Conservation (phyloP, 1,284 basidiomycete genomes). For the Ustilago nuda region DNA sequence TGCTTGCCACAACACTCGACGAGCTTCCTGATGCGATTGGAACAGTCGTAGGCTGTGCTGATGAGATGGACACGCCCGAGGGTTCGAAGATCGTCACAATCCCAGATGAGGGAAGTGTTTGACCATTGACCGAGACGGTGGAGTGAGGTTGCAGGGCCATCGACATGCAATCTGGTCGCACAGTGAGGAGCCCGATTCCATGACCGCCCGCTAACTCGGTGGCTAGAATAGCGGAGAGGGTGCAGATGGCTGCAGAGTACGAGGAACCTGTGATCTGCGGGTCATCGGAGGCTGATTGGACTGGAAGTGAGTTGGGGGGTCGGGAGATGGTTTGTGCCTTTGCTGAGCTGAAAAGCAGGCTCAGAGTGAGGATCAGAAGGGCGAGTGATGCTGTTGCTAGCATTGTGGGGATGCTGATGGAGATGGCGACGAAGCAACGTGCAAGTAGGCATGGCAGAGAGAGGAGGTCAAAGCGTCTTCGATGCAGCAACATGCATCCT, state of each 20-base stretch:
- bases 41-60: slow-evolving; percentile 6
- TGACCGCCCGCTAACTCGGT: slow-evolving; percentile 18
- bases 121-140: slow-evolving; percentile 23
- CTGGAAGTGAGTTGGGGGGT: slow-evolving; percentile 25
- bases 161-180: slow-evolving; percentile 19
- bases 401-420: background rate
- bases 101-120: slow-evolving; percentile 33
- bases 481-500: background rate
- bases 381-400: background rate
- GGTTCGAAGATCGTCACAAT: slow-evolving; percentile 35
- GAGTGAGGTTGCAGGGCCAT: slow-evolving; percentile 20
- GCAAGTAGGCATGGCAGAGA: background rate
- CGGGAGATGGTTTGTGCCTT: slow-evolving; percentile 22
- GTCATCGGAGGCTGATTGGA: slow-evolving; percentile 31
- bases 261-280: slow-evolving; percentile 22
- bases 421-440: background rate
- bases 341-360: background rate
- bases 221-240: slow-evolving; percentile 20
- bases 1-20: background rate
- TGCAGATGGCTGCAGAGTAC: slow-evolving; percentile 22
- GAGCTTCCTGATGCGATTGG: background rate
- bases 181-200: slow-evolving; percentile 37
- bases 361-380: background rate
- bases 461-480: background rate
- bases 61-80: slow-evolving; percentile 4